These are phyloP conservation scores for Pseudocercospora macadamiae DNA, from an alignment of 2,329 filamentous ascomycete species.

Conservation along the genomic window DNA sequence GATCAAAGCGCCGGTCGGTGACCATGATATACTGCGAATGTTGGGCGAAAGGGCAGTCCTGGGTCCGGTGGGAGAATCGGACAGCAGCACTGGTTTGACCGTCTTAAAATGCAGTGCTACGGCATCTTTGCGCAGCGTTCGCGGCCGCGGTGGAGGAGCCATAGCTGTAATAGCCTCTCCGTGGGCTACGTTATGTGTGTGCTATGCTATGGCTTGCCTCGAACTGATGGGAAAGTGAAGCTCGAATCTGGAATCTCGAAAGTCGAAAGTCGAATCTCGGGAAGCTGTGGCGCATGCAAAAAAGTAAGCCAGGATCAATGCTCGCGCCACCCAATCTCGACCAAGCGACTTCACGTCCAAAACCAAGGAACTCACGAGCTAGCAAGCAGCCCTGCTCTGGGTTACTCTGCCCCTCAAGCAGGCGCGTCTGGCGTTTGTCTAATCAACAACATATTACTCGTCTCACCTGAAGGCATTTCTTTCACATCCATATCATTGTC, in stretches of 20 bases:
- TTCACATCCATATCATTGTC: neutral
- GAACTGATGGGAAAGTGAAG: neutral
- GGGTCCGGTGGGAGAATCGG: slow-evolving; percentile 40
- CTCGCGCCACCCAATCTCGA: no score
- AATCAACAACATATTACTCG: neutral
- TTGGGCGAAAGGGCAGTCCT: slow-evolving; percentile 35
- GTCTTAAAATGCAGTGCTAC: slow-evolving; percentile 69
- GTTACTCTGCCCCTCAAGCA: no score
- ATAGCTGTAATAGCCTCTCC: slow-evolving; percentile 24
- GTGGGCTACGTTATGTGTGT: neutral
- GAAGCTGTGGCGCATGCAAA: no score
- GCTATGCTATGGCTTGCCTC: neutral
- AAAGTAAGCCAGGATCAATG: no score
- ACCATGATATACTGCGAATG: slow-evolving; percentile 70
- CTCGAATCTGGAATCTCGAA: no score
- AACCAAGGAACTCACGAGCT: no score
- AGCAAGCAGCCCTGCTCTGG: no score
- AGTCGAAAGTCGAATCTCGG: no score
- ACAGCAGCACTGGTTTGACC: slow-evolving; percentile 72
- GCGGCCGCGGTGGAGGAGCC: slow-evolving; percentile 51
- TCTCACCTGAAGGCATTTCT: neutral
- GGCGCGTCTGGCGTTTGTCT: no score
- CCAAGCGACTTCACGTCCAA: no score
- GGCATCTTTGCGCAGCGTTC: slow-evolving; percentile 68
- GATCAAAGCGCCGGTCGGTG: slow-evolving; percentile 78